phyloP scores from a whole-genome alignment of 345 rosid genomes.

The Hibiscus trionum region DNA sequence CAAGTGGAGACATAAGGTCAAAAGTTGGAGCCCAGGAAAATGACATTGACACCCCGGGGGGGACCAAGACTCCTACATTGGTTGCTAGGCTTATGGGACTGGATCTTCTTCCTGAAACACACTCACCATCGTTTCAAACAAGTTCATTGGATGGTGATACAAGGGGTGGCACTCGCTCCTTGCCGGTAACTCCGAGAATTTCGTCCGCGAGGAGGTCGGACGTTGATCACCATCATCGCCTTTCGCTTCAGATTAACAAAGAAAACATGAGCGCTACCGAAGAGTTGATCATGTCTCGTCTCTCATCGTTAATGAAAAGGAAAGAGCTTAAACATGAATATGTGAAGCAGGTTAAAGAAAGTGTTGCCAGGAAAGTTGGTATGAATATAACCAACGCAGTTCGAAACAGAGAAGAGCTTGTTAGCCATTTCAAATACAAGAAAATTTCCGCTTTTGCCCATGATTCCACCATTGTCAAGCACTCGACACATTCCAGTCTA shows the following conservation, averaged over 20 bases:
- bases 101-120: conserved; percentile 67
- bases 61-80: conserved; percentile 68
- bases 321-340: conserved; percentile 44
- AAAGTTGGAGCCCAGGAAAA: conserved; percentile 18
- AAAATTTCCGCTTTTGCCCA: conserved; percentile 15
- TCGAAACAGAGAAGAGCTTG: conserved; percentile 34
- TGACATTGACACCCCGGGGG: conserved; percentile 34
- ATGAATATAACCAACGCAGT: conserved; percentile 71
- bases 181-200: conserved; percentile 79
- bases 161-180: conserved; percentile 52
- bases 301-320: conserved; percentile 27
- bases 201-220: conserved; percentile 74
- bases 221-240: conserved; percentile 51
- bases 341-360: conserved; percentile 67
- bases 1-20: conserved; percentile 27
- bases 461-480: too few relatives aligned
- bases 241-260: conserved; percentile 68
- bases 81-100: conserved; percentile 97
- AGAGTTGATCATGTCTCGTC: conserved; percentile 34
- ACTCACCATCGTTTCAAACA: conserved; percentile 33
- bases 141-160: conserved; percentile 9
- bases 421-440: conserved; percentile 32
- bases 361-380: conserved; percentile 54
- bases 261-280: conserved; percentile 40
- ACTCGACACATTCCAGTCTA: conserved; percentile 8